phyloP scores from a whole-genome alignment of 768 basidiomycete species.

The Neoboletus brunneissimus region DNA sequence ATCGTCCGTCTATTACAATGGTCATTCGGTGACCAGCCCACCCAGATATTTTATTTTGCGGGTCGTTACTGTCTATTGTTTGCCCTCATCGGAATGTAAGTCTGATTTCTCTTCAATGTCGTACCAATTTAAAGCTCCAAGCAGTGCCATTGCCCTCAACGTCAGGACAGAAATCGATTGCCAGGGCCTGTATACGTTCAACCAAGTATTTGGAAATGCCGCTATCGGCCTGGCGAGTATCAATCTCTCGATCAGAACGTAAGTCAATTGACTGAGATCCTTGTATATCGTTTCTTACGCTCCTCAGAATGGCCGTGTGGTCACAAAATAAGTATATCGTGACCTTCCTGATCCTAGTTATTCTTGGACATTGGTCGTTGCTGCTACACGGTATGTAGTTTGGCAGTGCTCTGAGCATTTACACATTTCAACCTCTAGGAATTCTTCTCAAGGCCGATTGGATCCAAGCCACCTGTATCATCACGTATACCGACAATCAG shows the following conservation, averaged over 20 bases:
- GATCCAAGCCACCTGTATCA: constrained; percentile 51
- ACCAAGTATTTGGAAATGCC: constrained; percentile 61
- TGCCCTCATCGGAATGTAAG: constrained; percentile 69
- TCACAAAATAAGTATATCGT: constrained; percentile 54
- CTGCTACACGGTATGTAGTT: constrained; percentile 54
- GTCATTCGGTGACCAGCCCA: neutral
- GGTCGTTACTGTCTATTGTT: constrained; percentile 65
- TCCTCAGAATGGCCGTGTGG: constrained; percentile 66
- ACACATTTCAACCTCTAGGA: constrained; percentile 34
- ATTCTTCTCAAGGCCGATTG: constrained; percentile 59
- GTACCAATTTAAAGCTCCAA: neutral
- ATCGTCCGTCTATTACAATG: neutral
- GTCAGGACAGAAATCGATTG: constrained; percentile 60
- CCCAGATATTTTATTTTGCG: constrained; percentile 64
- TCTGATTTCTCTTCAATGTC: neutral
- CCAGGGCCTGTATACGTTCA: constrained; percentile 68
- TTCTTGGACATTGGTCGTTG: constrained; percentile 70
- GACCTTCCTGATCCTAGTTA: constrained; percentile 49
- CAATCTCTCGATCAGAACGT: constrained; percentile 70
- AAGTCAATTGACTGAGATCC: constrained; percentile 21
- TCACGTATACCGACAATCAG: constrained; percentile 55
- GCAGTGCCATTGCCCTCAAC: constrained; percentile 56
- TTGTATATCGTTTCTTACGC: neutral
- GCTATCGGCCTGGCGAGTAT: constrained; percentile 69
- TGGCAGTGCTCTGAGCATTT: neutral